phyloP scores from a whole-genome alignment of 805 yeast genomes.

The Metschnikowia picachoensis region DNA sequence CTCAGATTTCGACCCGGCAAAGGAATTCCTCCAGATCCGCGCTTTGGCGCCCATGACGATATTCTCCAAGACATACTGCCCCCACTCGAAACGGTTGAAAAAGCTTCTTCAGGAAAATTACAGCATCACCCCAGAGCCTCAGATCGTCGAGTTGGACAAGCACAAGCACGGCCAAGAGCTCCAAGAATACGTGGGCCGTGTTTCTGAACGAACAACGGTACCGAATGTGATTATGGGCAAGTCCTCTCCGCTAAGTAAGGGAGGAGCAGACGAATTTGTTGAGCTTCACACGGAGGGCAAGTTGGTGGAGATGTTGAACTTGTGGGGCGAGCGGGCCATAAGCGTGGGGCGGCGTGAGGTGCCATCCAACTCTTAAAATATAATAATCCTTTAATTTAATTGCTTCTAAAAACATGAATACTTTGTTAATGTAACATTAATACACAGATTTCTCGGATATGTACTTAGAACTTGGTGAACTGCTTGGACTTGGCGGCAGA shows the following conservation, averaged over 20 bases:
- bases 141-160: slow-evolving; percentile 76
- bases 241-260: slow-evolving; percentile 48
- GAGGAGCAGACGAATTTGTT: slow-evolving; percentile 84
- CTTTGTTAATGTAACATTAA: slow-evolving; percentile 21
- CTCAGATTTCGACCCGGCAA: slow-evolving; percentile 31
- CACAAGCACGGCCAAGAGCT: slow-evolving; percentile 73
- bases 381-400: neutral
- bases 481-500: slow-evolving; percentile 88
- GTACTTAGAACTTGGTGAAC: slow-evolving; percentile 88
- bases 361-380: slow-evolving; percentile 47
- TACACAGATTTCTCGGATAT: slow-evolving; percentile 11
- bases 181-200: slow-evolving; percentile 61
- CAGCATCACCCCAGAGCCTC: slow-evolving; percentile 66
- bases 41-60: slow-evolving; percentile 61
- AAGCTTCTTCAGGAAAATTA: slow-evolving; percentile 59
- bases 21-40: slow-evolving; percentile 51
- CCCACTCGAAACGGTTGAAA: slow-evolving; percentile 72
- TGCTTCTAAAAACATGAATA: neutral
- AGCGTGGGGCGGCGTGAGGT: slow-evolving; percentile 48
- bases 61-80: slow-evolving; percentile 59
- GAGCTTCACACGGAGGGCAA: slow-evolving; percentile 55
- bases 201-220: slow-evolving; percentile 16
- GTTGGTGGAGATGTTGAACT: slow-evolving; percentile 47
- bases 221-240: slow-evolving; percentile 19
- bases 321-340: slow-evolving; percentile 61